These are phyloP conservation scores for Zanthoxylum bungeanum DNA, from an alignment of 345 rosid species.

Conservation along the genomic window DNA sequence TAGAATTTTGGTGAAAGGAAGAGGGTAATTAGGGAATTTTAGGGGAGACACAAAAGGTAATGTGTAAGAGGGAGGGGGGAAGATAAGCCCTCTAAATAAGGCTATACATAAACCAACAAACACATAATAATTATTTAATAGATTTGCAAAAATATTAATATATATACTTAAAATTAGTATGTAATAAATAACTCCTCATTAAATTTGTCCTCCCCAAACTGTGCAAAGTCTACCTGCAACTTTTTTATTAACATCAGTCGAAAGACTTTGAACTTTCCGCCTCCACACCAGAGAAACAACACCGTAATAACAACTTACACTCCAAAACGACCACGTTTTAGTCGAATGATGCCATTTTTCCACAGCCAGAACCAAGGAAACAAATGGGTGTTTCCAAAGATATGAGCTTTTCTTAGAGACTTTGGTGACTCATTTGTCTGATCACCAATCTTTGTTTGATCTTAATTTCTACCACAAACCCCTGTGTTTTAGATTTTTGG, in stretches of 20 bases:
- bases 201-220: neutral
- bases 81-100: too few species aligned
- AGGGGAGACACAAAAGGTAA: too few species aligned
- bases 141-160: neutral
- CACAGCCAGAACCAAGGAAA: neutral
- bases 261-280: slow-evolving; percentile 11
- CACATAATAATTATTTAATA: too few species aligned
- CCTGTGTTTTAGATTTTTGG: slow-evolving; percentile 5
- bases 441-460: slow-evolving; percentile 1
- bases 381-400: neutral
- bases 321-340: neutral
- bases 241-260: too few species aligned
- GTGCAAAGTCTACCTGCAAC: neutral
- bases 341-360: neutral
- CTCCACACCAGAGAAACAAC: neutral
- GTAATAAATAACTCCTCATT: neutral
- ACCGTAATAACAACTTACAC: neutral
- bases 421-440: slow-evolving; percentile 5
- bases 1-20: too few species aligned
- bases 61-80: too few species aligned
- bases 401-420: neutral
- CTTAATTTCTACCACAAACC: neutral
- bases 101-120: neutral
- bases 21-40: too few species aligned
- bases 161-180: too few species aligned